Percentiles rank a stretch among this genome's conserved stretches.
Conservation (phyloP, 306 rosid genomes). For the Begonia loranthoides region DNA sequence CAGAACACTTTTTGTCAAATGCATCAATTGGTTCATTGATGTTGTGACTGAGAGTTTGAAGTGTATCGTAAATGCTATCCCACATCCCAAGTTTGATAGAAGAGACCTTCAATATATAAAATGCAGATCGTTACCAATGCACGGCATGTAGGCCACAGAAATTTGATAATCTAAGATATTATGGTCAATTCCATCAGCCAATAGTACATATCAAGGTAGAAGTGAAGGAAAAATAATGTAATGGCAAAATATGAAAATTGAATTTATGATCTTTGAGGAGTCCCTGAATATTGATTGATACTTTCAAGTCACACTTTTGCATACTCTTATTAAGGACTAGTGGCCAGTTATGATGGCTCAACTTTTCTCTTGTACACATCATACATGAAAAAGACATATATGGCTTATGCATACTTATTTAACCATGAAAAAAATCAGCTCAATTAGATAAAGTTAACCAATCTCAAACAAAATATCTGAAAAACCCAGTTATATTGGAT, state of each 20-base stretch:
- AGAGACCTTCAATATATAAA: constrained; percentile 37
- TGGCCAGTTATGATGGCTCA: too few species aligned
- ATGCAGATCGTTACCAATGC: not conserved
- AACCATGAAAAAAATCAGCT: too few species aligned
- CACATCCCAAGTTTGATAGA: constrained; percentile 69
- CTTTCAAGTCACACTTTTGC: too few species aligned
- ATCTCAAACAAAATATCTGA: too few species aligned
- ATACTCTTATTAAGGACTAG: too few species aligned
- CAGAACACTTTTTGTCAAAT: constrained; percentile 22
- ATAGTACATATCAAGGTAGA: not conserved
- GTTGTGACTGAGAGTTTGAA: constrained; percentile 34
- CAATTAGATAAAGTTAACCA: too few species aligned
- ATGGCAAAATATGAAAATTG: not conserved
- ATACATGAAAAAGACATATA: too few species aligned
- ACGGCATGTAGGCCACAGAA: constrained; percentile 6
- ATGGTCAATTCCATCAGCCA: not conserved
- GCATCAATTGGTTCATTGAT: constrained; percentile 22
- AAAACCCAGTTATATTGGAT: too few species aligned
- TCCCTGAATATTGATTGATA: too few species aligned
- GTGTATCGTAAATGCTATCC: constrained; percentile 76
- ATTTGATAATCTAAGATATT: not conserved
- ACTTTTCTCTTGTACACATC: too few species aligned
- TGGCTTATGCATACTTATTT: too few species aligned
- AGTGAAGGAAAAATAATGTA: not conserved
- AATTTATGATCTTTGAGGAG: too few species aligned